phyloP scores from a whole-genome alignment of 768 basidiomycete genomes.

The Epithele typhae region DNA sequence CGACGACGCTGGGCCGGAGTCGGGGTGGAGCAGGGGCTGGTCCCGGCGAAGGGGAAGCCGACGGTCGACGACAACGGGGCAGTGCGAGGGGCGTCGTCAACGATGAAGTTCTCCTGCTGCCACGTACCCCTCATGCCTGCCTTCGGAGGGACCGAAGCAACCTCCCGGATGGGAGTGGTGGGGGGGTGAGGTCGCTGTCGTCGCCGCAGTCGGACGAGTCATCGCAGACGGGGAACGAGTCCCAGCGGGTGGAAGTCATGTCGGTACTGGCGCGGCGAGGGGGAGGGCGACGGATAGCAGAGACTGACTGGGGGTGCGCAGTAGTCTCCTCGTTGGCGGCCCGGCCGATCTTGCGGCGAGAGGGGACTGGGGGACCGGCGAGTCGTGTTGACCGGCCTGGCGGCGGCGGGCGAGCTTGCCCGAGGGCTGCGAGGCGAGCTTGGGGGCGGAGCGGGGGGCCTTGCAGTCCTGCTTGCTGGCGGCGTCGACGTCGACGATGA shows the following conservation, averaged over 20 bases:
- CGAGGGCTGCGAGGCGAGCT: constrained; percentile 43
- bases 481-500: constrained; percentile 42
- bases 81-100: constrained; percentile 40
- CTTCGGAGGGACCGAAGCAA: constrained; percentile 21
- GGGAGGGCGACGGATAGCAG: constrained; percentile 27
- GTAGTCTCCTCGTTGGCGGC: constrained; percentile 11
- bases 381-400: constrained; percentile 32
- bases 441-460: constrained; percentile 30
- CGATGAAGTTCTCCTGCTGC: constrained; percentile 25
- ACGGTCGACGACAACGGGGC: constrained; percentile 41
- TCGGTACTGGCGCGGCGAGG: constrained; percentile 31
- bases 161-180: constrained; percentile 50
- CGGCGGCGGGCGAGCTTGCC: constrained; percentile 61
- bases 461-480: constrained; percentile 24
- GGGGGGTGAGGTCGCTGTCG: constrained; percentile 37
- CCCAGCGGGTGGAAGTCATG: constrained; percentile 17
- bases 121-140: constrained; percentile 20
- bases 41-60: constrained; percentile 37
- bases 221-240: constrained; percentile 67
- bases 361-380: constrained; percentile 40
- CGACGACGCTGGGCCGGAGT: constrained; percentile 34
- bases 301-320: constrained; percentile 52
- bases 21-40: constrained; percentile 30
- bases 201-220: constrained; percentile 50
- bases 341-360: constrained; percentile 26